Evolutionary conservation across 2,329 filamentous ascomycete species (phyloP), one percentile per base, ranked within the genome.

Genomic region (Sporothrix curviconia): DNA sequence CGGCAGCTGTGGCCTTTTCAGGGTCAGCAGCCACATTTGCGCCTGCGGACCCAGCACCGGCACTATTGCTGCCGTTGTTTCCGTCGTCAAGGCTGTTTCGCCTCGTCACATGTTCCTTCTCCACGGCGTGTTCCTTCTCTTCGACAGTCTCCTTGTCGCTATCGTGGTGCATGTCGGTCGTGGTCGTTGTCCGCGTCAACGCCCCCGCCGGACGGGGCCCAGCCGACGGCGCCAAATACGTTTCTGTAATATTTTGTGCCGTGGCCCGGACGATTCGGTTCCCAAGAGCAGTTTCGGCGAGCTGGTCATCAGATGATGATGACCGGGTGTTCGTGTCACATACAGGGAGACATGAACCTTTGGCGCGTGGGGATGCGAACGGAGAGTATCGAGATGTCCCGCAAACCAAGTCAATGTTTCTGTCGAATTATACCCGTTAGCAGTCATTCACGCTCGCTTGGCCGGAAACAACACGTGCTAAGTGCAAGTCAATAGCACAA

Each of bases 301-400:
- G 36, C 14, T 53, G 52, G 47, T 53, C 49, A 52, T 54, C 49
- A 1, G 56, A 59, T 15, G 58, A 36, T 28, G 59, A 59, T 8
- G 61, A 59, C 1, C 51, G 0, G 60, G 54, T 1, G 62, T 60
- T 6, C 64, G 65, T 1, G 73, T 76, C 17, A 75, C 64, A 60
- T 74, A 73, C 15, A 76, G 63, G 25, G 69, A 70, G 4, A 75
- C 65, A 5, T 70, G 67, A 19, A 76, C 66, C 51, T 70, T 70
- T 1, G 69, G 67, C 0, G 73, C 70, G 59, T 73, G 71, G 6
- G 66, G 65, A 60, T 76, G 73, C 2, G 66, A 69, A 5, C 69
- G 67, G 12, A 76, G 65, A 36, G 68, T 65, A n/a, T 70, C 63
- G 7, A 76, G 66, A 43, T 76, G 72, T 19, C 73, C 66, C 8